phyloP scores from a whole-genome alignment of 371 early-diverging fungal genomes.

The Circinella umbellata region DNA sequence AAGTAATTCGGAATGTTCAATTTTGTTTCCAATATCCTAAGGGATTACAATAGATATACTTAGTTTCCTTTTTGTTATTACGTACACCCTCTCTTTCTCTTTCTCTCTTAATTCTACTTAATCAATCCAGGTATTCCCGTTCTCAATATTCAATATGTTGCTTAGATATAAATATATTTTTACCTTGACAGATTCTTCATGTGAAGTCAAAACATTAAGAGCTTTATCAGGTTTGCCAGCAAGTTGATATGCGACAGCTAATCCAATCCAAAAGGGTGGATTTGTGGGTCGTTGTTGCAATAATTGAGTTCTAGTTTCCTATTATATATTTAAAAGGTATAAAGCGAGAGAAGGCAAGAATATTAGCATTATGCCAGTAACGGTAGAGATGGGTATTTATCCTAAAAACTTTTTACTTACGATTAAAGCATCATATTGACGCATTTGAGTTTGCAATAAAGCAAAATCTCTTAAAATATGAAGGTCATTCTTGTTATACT shows the following conservation, averaged over 20 bases:
- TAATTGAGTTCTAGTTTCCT: conserved; percentile 75
- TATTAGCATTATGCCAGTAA: too few species aligned
- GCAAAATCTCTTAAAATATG: conserved; percentile 91
- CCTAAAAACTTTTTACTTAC: conserved; percentile 41
- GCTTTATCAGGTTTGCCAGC: conserved; percentile 77
- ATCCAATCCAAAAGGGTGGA: conserved; percentile 83
- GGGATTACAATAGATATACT: background rate
- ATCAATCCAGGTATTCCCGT: too few species aligned
- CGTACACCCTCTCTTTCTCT: background rate
- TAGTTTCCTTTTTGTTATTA: background rate
- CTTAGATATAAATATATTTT: too few species aligned
- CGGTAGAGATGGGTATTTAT: too few species aligned
- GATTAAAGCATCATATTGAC: conserved; percentile 84
- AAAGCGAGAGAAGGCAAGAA: too few species aligned
- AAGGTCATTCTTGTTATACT: conserved; percentile 89
- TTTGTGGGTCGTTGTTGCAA: conserved; percentile 72
- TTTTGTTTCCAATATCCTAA: conserved; percentile 58
- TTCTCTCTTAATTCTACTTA: background rate
- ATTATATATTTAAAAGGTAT: background rate
- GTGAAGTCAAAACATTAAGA: conserved; percentile 69
- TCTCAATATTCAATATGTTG: too few species aligned
- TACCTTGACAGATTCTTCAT: conserved; percentile 76
- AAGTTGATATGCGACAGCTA: conserved; percentile 88
- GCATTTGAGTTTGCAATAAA: conserved; percentile 86
- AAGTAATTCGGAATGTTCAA: conserved; percentile 79